phyloP scores from a whole-genome alignment of 345 rosid species.

The Zanthoxylum bungeanum region DNA sequence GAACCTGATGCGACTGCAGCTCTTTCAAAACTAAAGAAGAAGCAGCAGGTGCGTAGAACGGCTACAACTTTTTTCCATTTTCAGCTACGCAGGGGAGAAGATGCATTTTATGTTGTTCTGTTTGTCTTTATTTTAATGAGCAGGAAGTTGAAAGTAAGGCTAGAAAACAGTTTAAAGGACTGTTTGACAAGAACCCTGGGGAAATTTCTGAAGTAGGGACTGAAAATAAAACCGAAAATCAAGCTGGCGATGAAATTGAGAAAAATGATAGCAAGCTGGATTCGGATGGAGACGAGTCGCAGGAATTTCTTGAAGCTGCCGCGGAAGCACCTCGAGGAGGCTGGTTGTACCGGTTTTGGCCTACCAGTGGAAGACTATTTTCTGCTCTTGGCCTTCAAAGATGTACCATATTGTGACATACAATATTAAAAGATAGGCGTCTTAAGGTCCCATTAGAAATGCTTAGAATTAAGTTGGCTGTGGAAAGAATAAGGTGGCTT shows the following conservation, averaged over 20 bases:
- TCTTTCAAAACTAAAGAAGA: constrained; percentile 74
- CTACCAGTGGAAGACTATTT: constrained; percentile 35
- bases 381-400: constrained; percentile 42
- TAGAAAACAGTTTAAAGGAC: constrained; percentile 84
- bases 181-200: constrained; percentile 95
- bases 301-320: constrained; percentile 22
- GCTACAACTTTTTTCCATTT: neutral
- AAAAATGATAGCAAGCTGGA: constrained; percentile 12
- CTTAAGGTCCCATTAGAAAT: neutral
- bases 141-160: constrained; percentile 81
- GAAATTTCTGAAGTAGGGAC: constrained; percentile 57
- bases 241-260: constrained; percentile 16
- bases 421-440: neutral
- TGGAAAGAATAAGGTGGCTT: neutral
- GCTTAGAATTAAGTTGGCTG: neutral
- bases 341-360: constrained; percentile 52
- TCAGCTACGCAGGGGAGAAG: neutral
- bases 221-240: constrained; percentile 22
- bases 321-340: constrained; percentile 28
- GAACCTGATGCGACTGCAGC: constrained; percentile 71
- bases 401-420: constrained; percentile 44
- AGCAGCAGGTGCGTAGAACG: constrained; percentile 55
- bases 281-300: constrained; percentile 23
- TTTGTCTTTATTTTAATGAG: constrained; percentile 3
- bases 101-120: neutral